A percentile compares a stretch with the other conserved stretches of the same genome.
phyloP scores from a whole-genome alignment of 1,139 yeast genomes.

The Yamadazyma conglobata region DNA sequence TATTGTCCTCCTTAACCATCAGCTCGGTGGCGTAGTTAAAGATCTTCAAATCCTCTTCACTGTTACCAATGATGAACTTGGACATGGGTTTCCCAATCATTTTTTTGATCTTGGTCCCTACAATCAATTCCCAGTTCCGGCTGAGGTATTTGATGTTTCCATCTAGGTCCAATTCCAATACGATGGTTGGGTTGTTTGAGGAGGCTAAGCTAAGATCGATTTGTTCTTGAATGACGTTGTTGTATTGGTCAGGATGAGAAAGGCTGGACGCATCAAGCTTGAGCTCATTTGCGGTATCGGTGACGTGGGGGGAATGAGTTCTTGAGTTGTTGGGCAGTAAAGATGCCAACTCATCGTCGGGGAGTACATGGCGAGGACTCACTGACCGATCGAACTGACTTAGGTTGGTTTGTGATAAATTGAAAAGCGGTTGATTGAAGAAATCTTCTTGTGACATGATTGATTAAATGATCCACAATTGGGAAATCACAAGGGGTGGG shows the following conservation, averaged over 20 bases:
- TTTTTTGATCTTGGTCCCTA: slow-evolving; percentile 60
- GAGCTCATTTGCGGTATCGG: no score
- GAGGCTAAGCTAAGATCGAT: slow-evolving; percentile 55
- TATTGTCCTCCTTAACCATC: slow-evolving; percentile 71
- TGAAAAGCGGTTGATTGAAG: slow-evolving; percentile 25
- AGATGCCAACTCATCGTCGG: no score
- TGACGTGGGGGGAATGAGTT: no score
- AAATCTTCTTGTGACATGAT: slow-evolving; percentile 11
- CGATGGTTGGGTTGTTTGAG: slow-evolving; percentile 71
- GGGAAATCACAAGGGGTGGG: no score
- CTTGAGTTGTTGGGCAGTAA: no score
- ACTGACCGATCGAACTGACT: slow-evolving; percentile 28
- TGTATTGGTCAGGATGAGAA: no score
- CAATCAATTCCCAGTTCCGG: slow-evolving; percentile 71
- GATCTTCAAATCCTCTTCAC: slow-evolving; percentile 59
- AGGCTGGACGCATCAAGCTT: no score
- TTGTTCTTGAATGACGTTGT: slow-evolving; percentile 45
- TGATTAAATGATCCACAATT: no score
- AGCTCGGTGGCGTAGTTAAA: slow-evolving; percentile 68
- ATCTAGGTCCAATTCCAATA: slow-evolving; percentile 77
- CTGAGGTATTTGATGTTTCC: slow-evolving; percentile 75
- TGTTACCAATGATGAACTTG: slow-evolving; percentile 61
- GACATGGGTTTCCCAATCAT: slow-evolving; percentile 60
- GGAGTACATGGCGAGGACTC: slow-evolving; percentile 23
- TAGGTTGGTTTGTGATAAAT: slow-evolving; percentile 20